Percentiles rank a stretch among this genome's conserved stretches.
Conservation (phyloP, 164 flowering plant genomes). For the Magnolia kwangsiensis region DNA sequence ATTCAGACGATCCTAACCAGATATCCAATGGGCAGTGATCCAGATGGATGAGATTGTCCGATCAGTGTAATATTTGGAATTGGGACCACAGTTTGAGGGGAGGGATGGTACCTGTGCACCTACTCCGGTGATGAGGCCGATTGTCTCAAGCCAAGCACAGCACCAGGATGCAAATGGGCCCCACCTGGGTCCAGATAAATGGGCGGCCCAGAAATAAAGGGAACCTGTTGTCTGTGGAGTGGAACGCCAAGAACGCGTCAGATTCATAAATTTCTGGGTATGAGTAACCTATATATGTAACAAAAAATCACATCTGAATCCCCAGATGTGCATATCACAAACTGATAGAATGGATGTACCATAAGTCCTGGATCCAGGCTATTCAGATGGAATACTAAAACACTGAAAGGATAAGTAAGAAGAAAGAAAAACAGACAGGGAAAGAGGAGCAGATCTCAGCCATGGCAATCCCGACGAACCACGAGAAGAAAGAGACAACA, state of each 20-base stretch:
- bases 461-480: slow-evolving; percentile 74
- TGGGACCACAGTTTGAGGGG: not conserved
- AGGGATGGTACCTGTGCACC: slow-evolving; percentile 49
- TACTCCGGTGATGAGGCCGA: slow-evolving; percentile 63
- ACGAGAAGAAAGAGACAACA: slow-evolving; percentile 67
- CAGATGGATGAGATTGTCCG: too few species aligned
- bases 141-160: slow-evolving; percentile 34
- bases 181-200: slow-evolving; percentile 51
- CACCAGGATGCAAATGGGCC: slow-evolving; percentile 19
- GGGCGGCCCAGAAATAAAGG: slow-evolving; percentile 58
- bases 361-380: not conserved
- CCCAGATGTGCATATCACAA: too few species aligned
- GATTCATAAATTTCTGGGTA: too few species aligned
- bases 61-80: too few species aligned
- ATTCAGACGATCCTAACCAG: too few species aligned
- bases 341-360: not conserved
- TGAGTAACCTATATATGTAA: too few species aligned
- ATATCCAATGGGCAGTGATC: too few species aligned
- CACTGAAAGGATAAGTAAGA: not conserved
- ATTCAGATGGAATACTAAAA: not conserved
- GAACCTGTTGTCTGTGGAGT: slow-evolving; percentile 57
- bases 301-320: too few species aligned
- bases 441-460: slow-evolving; percentile 82
- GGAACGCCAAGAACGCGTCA: not conserved
- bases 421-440: slow-evolving; percentile 31